Evolutionary conservation across 352 stramenopile genomes (phyloP).

Genomic region (Pythium coloratum): DNA sequence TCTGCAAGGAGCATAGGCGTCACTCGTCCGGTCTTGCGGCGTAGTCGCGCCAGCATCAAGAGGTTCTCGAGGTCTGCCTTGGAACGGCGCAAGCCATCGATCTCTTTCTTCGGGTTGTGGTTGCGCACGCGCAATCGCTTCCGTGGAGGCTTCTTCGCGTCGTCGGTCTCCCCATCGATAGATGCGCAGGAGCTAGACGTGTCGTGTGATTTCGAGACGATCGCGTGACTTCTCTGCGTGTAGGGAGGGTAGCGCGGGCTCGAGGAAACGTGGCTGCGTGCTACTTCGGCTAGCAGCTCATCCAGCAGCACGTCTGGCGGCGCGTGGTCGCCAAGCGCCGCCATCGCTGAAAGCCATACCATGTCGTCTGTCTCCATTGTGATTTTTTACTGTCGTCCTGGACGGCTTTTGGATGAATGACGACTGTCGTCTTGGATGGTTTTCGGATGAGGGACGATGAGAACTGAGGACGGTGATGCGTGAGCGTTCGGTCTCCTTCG

Average conservation of each 20-base stretch:
- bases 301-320: conserved; percentile 1
- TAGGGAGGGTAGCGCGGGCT: not conserved
- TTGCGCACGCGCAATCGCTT: conserved; percentile 9
- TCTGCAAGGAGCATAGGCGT: not conserved
- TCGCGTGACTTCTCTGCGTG: not conserved
- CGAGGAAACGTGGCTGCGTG: not conserved
- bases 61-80: conserved; percentile 10
- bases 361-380: conserved; percentile 6
- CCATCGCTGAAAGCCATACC: not conserved
- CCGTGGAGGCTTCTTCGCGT: not conserved
- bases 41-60: not conserved
- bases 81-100: not conserved
- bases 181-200: not conserved
- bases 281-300: not conserved
- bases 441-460: too few species aligned
- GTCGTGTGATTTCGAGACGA: not conserved
- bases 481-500: too few species aligned
- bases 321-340: not conserved
- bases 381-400: not conserved
- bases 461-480: too few species aligned
- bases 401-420: too few species aligned
- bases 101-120: conserved; percentile 4
- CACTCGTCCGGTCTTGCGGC: not conserved
- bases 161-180: not conserved
- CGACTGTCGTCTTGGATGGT: too few species aligned